A percentile compares a stretch with the other conserved stretches of the same genome.
Conservation (phyloP, 108 stramenopile species). For the Pseudonitzschia pungens region DNA sequence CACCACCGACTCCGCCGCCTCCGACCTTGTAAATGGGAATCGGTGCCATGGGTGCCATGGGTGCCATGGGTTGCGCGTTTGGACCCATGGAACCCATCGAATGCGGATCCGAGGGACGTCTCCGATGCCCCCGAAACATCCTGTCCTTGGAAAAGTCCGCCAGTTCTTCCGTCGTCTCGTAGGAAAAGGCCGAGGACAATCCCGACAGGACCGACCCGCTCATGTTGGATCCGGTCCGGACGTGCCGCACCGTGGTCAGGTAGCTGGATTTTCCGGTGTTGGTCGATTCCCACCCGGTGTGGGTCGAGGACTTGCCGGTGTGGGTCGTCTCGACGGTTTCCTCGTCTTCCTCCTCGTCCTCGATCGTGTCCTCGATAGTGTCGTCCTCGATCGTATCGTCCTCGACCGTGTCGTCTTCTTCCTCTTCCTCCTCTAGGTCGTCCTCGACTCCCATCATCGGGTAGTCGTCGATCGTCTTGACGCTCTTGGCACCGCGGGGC, state of each 20-base stretch:
- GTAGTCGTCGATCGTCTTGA: neutral
- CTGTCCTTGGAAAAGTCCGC: constrained; percentile 4
- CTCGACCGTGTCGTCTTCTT: neutral
- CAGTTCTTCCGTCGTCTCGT: constrained; percentile 12
- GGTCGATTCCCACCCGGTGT: neutral
- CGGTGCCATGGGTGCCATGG: too few relatives aligned
- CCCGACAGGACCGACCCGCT: constrained; percentile 10
- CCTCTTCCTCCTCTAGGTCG: neutral
- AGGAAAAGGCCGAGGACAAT: constrained; percentile 1
- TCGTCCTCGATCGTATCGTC: neutral
- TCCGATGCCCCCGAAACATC: neutral
- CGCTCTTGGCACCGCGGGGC: constrained; percentile 1
- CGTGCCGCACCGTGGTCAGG: neutral
- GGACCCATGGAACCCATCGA: too few relatives aligned
- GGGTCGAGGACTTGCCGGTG: neutral
- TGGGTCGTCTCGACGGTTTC: constrained; percentile 1
- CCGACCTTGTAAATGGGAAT: too few relatives aligned
- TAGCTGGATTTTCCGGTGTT: neutral
- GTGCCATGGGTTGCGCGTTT: too few relatives aligned
- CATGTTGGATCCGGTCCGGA: constrained; percentile 7
- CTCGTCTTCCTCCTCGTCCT: too few relatives aligned
- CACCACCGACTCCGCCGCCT: too few relatives aligned
- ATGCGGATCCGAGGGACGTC: neutral
- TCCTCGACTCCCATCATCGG: neutral
- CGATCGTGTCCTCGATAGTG: neutral